phyloP scores from a whole-genome alignment of 2,329 filamentous ascomycete genomes.

The Penicillium paneum region DNA sequence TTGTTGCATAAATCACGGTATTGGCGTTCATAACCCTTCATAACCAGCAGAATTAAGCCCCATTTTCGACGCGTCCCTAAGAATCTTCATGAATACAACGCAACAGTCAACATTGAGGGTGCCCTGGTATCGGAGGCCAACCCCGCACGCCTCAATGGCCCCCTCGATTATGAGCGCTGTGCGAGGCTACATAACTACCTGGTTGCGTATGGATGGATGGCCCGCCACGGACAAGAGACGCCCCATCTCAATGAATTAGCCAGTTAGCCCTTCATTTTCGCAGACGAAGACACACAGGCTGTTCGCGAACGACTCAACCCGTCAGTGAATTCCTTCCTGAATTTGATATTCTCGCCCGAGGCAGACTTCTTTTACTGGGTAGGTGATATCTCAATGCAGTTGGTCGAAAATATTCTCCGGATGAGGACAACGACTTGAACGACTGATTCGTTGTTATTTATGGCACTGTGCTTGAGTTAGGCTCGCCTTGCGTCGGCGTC shows the following conservation, averaged over 20 bases:
- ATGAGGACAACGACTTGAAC: slow-evolving; percentile 7
- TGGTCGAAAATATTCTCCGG: slow-evolving; percentile 2
- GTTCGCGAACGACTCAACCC: slow-evolving; percentile 11
- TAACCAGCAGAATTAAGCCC: no score
- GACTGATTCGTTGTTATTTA: slow-evolving; percentile 17
- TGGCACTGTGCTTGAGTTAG: slow-evolving; percentile 7
- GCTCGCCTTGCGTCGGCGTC: slow-evolving; percentile 9
- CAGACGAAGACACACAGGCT: neutral
- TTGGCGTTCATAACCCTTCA: no score
- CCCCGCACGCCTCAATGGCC: slow-evolving; percentile 6
- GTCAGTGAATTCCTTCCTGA: slow-evolving; percentile 15
- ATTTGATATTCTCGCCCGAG: slow-evolving; percentile 10
- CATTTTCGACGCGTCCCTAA: neutral
- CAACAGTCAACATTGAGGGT: slow-evolving; percentile 11
- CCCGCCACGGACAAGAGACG: slow-evolving; percentile 8
- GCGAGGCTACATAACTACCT: slow-evolving; percentile 24
- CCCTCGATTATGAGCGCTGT: slow-evolving; percentile 17
- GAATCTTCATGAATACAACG: neutral
- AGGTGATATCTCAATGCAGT: slow-evolving; percentile 1
- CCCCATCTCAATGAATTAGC: slow-evolving; percentile 5
- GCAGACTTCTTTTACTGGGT: slow-evolving; percentile 19
- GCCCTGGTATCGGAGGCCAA: slow-evolving; percentile 9
- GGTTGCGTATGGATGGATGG: slow-evolving; percentile 20
- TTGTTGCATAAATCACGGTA: no score
- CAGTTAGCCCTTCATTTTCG: neutral